Conservation (phyloP, 2,329 filamentous ascomycete genomes). For the Diaporthe ampelina region DNA sequence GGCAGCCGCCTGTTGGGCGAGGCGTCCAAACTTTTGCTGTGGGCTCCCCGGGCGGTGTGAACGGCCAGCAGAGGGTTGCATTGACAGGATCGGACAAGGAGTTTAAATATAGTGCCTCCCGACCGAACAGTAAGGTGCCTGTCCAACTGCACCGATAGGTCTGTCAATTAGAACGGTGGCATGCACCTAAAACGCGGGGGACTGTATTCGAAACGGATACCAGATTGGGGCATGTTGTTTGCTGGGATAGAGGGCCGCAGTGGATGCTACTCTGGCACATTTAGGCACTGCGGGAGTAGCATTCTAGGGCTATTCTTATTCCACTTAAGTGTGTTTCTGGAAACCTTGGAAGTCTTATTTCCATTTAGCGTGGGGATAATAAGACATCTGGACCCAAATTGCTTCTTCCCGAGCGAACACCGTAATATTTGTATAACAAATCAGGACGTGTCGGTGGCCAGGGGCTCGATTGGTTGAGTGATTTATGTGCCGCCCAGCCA, state of each 20-base stretch:
- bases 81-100: background rate
- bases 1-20: background rate
- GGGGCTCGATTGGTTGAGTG: background rate
- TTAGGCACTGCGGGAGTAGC: background rate
- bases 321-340: background rate
- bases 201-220: background rate
- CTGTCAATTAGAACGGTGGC: background rate
- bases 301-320: background rate
- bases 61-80: background rate
- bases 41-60: slow-evolving; percentile 7
- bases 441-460: background rate
- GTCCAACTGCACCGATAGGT: slow-evolving; percentile 1
- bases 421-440: background rate
- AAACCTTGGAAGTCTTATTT: background rate
- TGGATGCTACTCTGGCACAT: background rate
- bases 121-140: background rate
- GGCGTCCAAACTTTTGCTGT: background rate
- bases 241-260: background rate
- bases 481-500: background rate
- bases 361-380: background rate
- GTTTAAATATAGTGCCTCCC: background rate
- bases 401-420: background rate
- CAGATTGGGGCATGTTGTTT: background rate
- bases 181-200: slow-evolving; percentile 18
- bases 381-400: background rate